These are phyloP conservation scores for Elasticomyces elasticus DNA, from an alignment of 495 filamentous ascomycete genomes.

Conservation along the genomic window DNA sequence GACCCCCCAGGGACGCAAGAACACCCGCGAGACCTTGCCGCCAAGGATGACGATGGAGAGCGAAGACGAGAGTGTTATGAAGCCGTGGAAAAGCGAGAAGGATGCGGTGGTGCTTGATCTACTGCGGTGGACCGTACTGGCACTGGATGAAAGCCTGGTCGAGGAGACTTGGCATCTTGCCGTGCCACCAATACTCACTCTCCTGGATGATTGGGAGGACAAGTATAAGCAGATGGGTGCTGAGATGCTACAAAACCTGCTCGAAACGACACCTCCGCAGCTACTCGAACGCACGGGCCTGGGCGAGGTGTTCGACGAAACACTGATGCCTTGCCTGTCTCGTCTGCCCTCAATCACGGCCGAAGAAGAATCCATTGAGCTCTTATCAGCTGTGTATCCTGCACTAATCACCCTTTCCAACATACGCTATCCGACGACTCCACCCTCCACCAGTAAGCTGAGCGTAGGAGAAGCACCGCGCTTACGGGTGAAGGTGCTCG, in stretches of 20 bases:
- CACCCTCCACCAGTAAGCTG: not conserved
- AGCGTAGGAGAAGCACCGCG: slow-evolving; percentile 23
- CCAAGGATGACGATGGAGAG: slow-evolving; percentile 18
- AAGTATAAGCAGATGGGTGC: slow-evolving; percentile 52
- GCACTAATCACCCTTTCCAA: slow-evolving; percentile 51
- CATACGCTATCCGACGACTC: slow-evolving; percentile 30
- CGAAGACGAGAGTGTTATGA: slow-evolving; percentile 38
- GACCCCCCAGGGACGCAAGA: slow-evolving; percentile 23
- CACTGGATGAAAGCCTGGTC: slow-evolving; percentile 32
- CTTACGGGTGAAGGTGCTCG: slow-evolving; percentile 18
- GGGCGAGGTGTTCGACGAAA: slow-evolving; percentile 66
- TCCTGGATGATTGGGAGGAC: slow-evolving; percentile 60
- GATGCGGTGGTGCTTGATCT: slow-evolving; percentile 52
- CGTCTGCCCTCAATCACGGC: slow-evolving; percentile 74
- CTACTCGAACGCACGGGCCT: slow-evolving; percentile 66
- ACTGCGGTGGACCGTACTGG: slow-evolving; percentile 54
- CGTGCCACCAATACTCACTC: slow-evolving; percentile 69
- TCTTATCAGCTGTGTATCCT: slow-evolving; percentile 58
- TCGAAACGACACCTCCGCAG: slow-evolving; percentile 39
- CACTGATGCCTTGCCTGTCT: slow-evolving; percentile 60
- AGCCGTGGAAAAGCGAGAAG: slow-evolving; percentile 62
- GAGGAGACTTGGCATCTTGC: slow-evolving; percentile 61
- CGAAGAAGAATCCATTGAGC: slow-evolving; percentile 52
- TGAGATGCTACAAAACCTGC: slow-evolving; percentile 47
- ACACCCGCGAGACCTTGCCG: slow-evolving; percentile 12